Evolutionary conservation across 2,329 filamentous ascomycete genomes (phyloP), one percentile per base, ranked within the genome.

Genomic region (Colletotrichum falcatum): DNA sequence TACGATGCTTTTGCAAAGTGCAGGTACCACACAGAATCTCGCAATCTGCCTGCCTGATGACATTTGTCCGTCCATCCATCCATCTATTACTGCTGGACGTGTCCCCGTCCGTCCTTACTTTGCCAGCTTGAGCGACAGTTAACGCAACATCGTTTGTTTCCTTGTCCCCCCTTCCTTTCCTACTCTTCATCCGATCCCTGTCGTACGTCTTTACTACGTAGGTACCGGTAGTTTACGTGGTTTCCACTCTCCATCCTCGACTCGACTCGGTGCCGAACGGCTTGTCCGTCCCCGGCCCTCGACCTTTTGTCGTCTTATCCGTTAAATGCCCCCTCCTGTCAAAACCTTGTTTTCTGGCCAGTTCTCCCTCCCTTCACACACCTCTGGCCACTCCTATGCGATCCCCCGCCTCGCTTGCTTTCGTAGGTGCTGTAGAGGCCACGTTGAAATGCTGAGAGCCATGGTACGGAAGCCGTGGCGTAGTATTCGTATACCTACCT

Each of bases 391-490:
- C 55, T 39, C 48, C 55, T 48, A 28, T 53, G 56, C 35, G 42
- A 61, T 16, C 23, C 33, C 58, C 4, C 12, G 23, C 35, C 18
- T 18, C 56, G 56, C 56, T 42, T 53, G 35, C 60, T 54, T n/a
- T 44, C 48, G 23, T 26, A 49, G n/a, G n/a, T n/a, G n/a, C n/a
- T n/a, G n/a, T n/a, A n/a, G n/a, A n/a, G n/a, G n/a, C n/a, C 30
- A 44, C 42, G 26, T 20, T 30, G n/a, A 33, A 51, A 61, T 39
- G n/a, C 11, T 9, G 3, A 37, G 59, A 70, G 37, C 66, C 63
- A 66, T 33, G 62, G 62, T 51, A 46, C 66, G 49, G 49, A 66
- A 69, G 23, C 23, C n/a, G 5, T 59, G 49, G 23, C 54, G 48
- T 28, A 37, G 66, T 26, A 26, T 37, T 42, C 39, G 16, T 6